Conservation (phyloP, 2,329 filamentous ascomycete genomes). For the Cladosporium cucumerinum region DNA sequence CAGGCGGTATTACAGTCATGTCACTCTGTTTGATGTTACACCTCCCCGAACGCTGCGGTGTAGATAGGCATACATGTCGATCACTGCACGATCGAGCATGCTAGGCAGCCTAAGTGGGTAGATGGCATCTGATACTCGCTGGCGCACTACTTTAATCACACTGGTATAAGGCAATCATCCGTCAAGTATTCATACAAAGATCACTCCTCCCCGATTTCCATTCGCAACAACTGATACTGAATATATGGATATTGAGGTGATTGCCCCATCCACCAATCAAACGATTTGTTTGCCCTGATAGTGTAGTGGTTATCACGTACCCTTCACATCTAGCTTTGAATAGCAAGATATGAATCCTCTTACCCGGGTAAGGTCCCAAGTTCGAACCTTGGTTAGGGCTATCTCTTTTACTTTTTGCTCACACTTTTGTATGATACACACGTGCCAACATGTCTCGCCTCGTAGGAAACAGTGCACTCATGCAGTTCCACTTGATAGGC, state of each 20-base stretch:
- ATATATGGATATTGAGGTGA: too few relatives aligned
- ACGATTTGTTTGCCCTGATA: not conserved
- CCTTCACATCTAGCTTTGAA: slow-evolving; percentile 10
- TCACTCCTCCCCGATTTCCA: too few relatives aligned
- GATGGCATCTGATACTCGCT: not conserved
- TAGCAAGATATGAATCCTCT: not conserved
- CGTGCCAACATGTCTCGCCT: too few relatives aligned
- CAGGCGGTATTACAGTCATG: not conserved
- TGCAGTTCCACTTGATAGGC: too few relatives aligned
- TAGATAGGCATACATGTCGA: not conserved
- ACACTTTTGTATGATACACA: too few relatives aligned
- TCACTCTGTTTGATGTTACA: not conserved
- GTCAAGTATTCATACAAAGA: too few relatives aligned
- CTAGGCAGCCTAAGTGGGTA: not conserved
- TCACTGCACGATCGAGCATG: not conserved
- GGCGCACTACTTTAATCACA: too few relatives aligned
- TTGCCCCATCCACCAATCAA: not conserved
- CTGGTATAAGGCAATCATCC: not conserved
- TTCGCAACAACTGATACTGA: too few relatives aligned
- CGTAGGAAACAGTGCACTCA: too few relatives aligned
- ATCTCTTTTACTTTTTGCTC: not conserved
- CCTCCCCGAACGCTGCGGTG: too few relatives aligned
- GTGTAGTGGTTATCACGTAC: slow-evolving; percentile 15
- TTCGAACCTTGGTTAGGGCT: slow-evolving; percentile 11
- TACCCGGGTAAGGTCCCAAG: slow-evolving; percentile 9